A percentile compares a stretch with the other conserved stretches of the same genome.
phyloP scores from a whole-genome alignment of 164 flowering plant species.

The Protea cynaroides region DNA sequence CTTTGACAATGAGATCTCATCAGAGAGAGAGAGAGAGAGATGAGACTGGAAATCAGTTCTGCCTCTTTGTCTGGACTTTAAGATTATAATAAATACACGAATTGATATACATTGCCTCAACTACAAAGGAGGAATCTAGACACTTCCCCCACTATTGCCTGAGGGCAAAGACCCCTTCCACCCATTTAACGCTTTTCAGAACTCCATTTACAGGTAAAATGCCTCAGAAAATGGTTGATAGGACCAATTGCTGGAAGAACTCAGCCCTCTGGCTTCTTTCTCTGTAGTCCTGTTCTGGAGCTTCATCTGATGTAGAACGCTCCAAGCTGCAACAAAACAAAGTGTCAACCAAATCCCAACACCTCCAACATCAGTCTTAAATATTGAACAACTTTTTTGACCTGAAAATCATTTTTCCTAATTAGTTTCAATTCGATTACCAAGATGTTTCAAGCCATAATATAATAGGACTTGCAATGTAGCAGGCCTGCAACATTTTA shows the following conservation, averaged over 20 bases:
- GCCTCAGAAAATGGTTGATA: constrained; percentile 51
- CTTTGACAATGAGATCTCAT: too few relatives aligned
- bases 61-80: neutral
- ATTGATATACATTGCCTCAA: constrained; percentile 8
- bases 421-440: too few relatives aligned
- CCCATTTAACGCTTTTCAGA: neutral
- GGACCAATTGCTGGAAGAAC: constrained; percentile 51
- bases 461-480: too few relatives aligned
- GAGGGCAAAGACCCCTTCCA: neutral
- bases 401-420: neutral
- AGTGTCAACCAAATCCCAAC: neutral
- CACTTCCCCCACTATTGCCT: neutral
- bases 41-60: neutral
- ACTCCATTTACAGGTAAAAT: neutral
- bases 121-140: neutral
- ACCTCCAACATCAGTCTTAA: too few relatives aligned
- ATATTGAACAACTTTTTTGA: neutral
- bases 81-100: constrained; percentile 3
- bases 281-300: constrained; percentile 31
- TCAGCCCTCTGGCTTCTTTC: constrained; percentile 46
- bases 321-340: constrained; percentile 30
- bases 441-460: too few relatives aligned
- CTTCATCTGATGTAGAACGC: constrained; percentile 20
- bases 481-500: too few relatives aligned
- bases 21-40: neutral